Evolutionary conservation across 768 basidiomycete species (phyloP).

Genomic region (Tylopilus plumbeoviolaceoides): DNA sequence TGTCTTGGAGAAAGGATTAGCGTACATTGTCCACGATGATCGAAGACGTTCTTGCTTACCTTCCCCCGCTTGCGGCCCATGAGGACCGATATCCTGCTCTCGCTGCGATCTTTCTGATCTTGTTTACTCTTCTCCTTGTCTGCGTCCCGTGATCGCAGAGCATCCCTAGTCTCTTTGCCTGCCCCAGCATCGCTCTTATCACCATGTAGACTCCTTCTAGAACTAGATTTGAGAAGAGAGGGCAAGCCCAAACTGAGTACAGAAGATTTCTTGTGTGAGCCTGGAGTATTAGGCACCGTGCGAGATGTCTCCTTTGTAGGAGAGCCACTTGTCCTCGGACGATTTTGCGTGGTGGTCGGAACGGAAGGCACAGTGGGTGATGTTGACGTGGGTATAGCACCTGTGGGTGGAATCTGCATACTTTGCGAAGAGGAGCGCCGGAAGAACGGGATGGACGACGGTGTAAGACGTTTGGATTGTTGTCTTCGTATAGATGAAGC

Average conservation of each 20-base stretch:
- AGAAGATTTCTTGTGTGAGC: conserved; percentile 75
- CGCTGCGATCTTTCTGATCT: conserved; percentile 79
- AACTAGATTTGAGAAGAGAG: conserved; percentile 82
- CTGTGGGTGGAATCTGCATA: conserved; percentile 60
- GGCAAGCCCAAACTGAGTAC: conserved; percentile 78
- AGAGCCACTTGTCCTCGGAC: conserved; percentile 42
- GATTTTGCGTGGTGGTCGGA: conserved; percentile 38
- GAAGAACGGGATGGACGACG: conserved; percentile 93
- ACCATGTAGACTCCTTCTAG: conserved; percentile 73
- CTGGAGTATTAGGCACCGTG: conserved; percentile 51
- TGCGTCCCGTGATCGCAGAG: conserved; percentile 36
- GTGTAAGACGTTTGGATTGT: conserved; percentile 75
- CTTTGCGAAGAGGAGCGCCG: conserved; percentile 88
- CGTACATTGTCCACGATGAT: not conserved
- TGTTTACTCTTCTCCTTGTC: conserved; percentile 62
- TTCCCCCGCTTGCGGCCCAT: conserved; percentile 91
- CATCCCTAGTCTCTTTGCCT: conserved; percentile 55
- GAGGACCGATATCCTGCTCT: conserved; percentile 82
- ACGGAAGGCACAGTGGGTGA: conserved; percentile 53
- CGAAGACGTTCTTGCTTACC: conserved; percentile 43
- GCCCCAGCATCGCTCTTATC: conserved; percentile 39
- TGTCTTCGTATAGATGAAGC: conserved; percentile 63
- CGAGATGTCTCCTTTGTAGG: conserved; percentile 52
- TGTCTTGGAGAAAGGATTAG: conserved; percentile 48
- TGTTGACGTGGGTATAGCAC: conserved; percentile 36